A percentile compares a stretch with the other conserved stretches of the same genome.
Conservation (phyloP, 805 yeast genomes). For the Jamesozyma hellenica region DNA sequence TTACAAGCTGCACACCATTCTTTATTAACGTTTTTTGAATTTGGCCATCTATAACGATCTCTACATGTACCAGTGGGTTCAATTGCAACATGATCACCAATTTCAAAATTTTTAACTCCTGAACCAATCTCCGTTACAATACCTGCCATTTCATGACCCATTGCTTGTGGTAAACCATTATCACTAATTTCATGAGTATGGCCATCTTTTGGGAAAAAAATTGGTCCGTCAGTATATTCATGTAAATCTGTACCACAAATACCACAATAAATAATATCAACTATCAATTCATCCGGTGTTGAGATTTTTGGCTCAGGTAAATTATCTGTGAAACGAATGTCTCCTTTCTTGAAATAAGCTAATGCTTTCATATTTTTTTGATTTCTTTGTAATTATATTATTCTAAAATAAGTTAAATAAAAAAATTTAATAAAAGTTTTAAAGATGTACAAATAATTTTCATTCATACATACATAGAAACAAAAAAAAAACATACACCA, state of each 20-base stretch:
- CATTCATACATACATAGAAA: too few species aligned
- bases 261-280: slow-evolving; percentile 45
- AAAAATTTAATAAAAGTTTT: too few species aligned
- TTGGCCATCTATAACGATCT: slow-evolving; percentile 35
- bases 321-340: slow-evolving; percentile 33
- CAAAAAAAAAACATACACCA: too few species aligned
- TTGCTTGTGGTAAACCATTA: slow-evolving; percentile 34
- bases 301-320: slow-evolving; percentile 30
- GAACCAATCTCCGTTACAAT: slow-evolving; percentile 37
- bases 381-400: not conserved
- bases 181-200: slow-evolving; percentile 30
- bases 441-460: too few species aligned
- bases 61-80: slow-evolving; percentile 54
- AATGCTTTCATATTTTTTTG: slow-evolving; percentile 34
- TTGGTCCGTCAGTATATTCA: slow-evolving; percentile 49
- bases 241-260: slow-evolving; percentile 57
- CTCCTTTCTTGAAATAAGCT: slow-evolving; percentile 38
- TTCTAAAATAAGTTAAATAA: too few species aligned
- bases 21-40: slow-evolving; percentile 22
- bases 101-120: slow-evolving; percentile 34
- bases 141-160: slow-evolving; percentile 51
- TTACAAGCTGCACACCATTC: slow-evolving; percentile 40
- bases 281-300: slow-evolving; percentile 33
- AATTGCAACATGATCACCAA: slow-evolving; percentile 52
- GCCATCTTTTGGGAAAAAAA: slow-evolving; percentile 40